Percentiles rank a stretch among this genome's conserved stretches.
These are phyloP conservation scores for Gastrolobium villosum DNA, from an alignment of 306 rosid genomes.

Conservation along the genomic window DNA sequence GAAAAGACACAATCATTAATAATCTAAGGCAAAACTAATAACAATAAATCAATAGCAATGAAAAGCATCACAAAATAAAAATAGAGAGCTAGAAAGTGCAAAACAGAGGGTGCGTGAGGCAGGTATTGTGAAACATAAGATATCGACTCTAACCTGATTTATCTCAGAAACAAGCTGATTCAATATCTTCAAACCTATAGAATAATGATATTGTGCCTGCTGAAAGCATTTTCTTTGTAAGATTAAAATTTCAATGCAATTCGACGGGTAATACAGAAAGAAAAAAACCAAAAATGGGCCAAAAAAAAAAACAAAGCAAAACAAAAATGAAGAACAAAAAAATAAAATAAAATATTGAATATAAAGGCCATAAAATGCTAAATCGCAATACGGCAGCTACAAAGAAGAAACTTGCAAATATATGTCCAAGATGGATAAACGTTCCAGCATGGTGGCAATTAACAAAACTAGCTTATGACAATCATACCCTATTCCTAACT, in stretches of 20 bases:
- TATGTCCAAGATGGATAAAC: constrained; percentile 23
- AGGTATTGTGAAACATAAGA: constrained; percentile 7
- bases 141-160: constrained; percentile 57
- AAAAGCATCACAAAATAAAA: neutral
- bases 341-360: constrained; percentile 9
- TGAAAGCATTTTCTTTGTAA: constrained; percentile 33
- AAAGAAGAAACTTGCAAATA: constrained; percentile 12
- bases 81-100: neutral
- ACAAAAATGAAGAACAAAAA: neutral
- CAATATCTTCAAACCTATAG: constrained; percentile 64
- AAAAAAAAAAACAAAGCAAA: neutral
- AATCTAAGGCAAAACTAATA: neutral
- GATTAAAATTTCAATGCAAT: constrained; percentile 37
- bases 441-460: neutral
- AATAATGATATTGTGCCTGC: constrained; percentile 62
- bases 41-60: neutral
- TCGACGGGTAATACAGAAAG: constrained; percentile 19
- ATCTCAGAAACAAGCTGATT: constrained; percentile 63
- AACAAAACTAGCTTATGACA: constrained; percentile 5
- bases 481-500: neutral
- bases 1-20: neutral
- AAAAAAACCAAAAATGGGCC: neutral
- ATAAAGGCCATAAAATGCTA: neutral
- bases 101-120: neutral
- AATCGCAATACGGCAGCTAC: constrained; percentile 19